A percentile compares a stretch with the other conserved stretches of the same genome.
Conservation (phyloP, 2,329 filamentous ascomycete genomes). For the Podosphaera leucotricha region DNA sequence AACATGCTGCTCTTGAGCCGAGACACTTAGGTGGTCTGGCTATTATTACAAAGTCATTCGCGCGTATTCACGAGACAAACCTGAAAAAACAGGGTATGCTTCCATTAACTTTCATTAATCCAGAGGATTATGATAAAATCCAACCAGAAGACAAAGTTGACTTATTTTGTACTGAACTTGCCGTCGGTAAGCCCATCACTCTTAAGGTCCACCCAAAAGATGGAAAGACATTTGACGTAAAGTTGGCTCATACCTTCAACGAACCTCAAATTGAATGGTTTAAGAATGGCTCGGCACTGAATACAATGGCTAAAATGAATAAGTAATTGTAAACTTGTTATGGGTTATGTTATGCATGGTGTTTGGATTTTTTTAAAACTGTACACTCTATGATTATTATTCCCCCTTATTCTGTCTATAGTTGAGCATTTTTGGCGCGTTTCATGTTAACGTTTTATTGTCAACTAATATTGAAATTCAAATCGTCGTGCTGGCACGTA, state of each 20-base stretch:
- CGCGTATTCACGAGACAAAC: constrained; percentile 86
- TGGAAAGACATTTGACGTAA: constrained; percentile 55
- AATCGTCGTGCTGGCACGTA: no score
- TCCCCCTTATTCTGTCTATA: not conserved
- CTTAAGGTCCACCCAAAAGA: constrained; percentile 82
- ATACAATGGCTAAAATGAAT: constrained; percentile 60
- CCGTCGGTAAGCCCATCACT: constrained; percentile 78
- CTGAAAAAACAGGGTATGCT: constrained; percentile 95
- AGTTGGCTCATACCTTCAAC: constrained; percentile 93
- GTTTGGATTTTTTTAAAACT: not conserved
- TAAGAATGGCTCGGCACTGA: constrained; percentile 88
- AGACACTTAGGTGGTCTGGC: constrained; percentile 71
- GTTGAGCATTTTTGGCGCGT: not conserved
- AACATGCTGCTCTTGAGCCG: constrained; percentile 76
- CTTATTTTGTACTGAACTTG: constrained; percentile 68
- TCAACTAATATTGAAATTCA: not conserved
- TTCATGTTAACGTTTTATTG: not conserved
- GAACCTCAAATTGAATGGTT: constrained; percentile 97
- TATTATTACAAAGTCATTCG: constrained; percentile 70
- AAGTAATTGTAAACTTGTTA: not conserved
- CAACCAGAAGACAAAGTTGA: constrained; percentile 79
- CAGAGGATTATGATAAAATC: constrained; percentile 95
- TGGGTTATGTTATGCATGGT: not conserved
- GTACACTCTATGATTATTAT: not conserved
- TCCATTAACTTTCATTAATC: constrained; percentile 72